Conservation (phyloP, 176 grass and related monocot species). For the Oropetium thomaeum region DNA sequence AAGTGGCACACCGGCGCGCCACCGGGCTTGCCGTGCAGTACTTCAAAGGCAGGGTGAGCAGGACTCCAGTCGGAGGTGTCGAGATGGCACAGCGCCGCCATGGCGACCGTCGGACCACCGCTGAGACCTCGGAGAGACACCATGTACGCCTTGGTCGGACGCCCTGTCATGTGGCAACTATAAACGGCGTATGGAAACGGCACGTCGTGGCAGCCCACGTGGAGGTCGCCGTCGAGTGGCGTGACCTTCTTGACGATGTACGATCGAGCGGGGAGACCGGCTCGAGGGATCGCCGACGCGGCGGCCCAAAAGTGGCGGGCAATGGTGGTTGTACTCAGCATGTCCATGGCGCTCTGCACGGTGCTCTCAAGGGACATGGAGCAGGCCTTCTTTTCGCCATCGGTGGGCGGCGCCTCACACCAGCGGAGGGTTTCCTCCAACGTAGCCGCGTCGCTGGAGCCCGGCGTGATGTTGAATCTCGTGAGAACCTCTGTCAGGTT, state of each 20-base stretch:
- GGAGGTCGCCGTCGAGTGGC: background rate
- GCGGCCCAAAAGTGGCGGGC: background rate
- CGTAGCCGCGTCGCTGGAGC: background rate
- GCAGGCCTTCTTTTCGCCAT: background rate
- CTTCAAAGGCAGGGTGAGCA: background rate
- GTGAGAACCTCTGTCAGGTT: background rate
- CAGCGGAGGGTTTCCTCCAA: background rate
- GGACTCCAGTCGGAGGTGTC: slow-evolving; percentile 18
- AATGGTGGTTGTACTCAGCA: background rate
- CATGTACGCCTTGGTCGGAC: background rate
- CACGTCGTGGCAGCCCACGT: background rate
- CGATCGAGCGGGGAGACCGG: background rate
- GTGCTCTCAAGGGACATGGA: background rate
- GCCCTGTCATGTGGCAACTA: background rate
- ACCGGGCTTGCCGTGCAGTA: background rate
- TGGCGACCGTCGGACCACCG: background rate
- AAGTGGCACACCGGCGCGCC: slow-evolving; percentile 15
- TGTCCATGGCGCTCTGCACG: background rate
- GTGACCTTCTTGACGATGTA: background rate
- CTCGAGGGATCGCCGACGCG: background rate
- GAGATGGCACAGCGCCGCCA: slow-evolving; percentile 2
- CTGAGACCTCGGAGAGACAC: background rate
- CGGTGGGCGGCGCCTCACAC: background rate
- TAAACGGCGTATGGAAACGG: background rate
- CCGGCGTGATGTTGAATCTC: background rate